phyloP scores from a whole-genome alignment of 2,329 filamentous ascomycete genomes.

The Bipolaris oryzae region DNA sequence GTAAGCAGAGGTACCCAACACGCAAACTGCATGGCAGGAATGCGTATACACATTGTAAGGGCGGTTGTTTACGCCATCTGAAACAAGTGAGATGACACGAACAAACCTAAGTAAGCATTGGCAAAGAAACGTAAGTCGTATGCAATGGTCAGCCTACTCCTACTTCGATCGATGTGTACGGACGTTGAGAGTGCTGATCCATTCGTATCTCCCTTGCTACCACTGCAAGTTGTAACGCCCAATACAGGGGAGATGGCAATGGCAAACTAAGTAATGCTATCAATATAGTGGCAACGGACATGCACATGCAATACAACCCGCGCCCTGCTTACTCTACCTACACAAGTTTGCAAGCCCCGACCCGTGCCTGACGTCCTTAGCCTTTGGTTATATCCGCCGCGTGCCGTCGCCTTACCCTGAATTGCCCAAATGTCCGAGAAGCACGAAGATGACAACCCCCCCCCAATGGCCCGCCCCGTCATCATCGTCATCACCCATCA shows the following conservation, averaged over 20 bases:
- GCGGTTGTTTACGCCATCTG: too few relatives aligned
- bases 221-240: too few relatives aligned
- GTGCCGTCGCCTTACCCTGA: background rate
- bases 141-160: too few relatives aligned
- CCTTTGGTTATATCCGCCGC: background rate
- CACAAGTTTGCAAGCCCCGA: background rate
- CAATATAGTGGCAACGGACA: background rate
- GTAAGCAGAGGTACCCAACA: too few relatives aligned
- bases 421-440: conserved; percentile 1
- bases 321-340: background rate
- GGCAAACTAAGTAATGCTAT: background rate
- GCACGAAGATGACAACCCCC: background rate
- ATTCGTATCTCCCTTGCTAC: too few relatives aligned
- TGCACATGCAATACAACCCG: background rate
- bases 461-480: background rate
- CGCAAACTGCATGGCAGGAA: too few relatives aligned
- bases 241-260: background rate
- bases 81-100: too few relatives aligned
- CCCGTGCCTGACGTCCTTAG: background rate
- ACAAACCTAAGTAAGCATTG: too few relatives aligned
- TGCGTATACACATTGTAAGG: too few relatives aligned
- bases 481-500: background rate
- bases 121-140: too few relatives aligned
- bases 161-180: too few relatives aligned
- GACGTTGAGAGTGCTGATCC: too few relatives aligned